phyloP scores from a whole-genome alignment of 495 filamentous ascomycete species.

The Gamarada debralockiae region DNA sequence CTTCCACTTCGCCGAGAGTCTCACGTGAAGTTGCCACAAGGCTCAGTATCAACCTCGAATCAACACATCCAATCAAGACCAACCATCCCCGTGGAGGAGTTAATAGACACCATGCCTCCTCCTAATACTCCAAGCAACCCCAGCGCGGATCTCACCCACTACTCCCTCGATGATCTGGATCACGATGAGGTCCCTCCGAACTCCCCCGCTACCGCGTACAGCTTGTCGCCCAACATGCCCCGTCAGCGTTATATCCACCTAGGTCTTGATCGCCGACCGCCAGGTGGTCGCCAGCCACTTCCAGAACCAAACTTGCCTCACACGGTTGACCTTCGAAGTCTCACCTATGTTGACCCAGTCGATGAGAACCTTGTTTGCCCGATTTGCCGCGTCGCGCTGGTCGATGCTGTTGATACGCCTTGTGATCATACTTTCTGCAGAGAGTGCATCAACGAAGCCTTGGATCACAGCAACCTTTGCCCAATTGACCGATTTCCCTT shows the following conservation, averaged over 20 bases:
- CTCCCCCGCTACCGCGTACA: neutral
- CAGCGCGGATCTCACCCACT: neutral
- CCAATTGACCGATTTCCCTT: slow-evolving; percentile 47
- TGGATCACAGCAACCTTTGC: slow-evolving; percentile 44
- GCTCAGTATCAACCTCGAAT: neutral
- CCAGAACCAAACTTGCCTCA: slow-evolving; percentile 13
- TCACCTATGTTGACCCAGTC: slow-evolving; percentile 65
- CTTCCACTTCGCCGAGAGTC: neutral
- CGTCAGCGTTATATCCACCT: neutral
- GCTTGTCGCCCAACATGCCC: neutral
- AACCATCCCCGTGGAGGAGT: neutral
- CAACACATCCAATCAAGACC: neutral
- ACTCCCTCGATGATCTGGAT: neutral
- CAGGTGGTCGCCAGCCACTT: no score
- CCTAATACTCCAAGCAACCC: neutral
- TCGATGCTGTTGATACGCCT: slow-evolving; percentile 63
- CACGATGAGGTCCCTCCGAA: neutral
- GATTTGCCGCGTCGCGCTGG: slow-evolving; percentile 74
- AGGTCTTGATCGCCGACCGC: no score
- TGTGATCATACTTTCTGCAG: slow-evolving; percentile 79
- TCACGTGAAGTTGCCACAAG: slow-evolving; percentile 1
- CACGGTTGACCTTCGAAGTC: slow-evolving; percentile 55
- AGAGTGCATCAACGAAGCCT: slow-evolving; percentile 59
- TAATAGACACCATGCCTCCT: slow-evolving; percentile 4
- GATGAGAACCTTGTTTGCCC: slow-evolving; percentile 81